Percentiles rank a stretch among this genome's conserved stretches.
Conservation (phyloP, 257 asterid genomes). For the Petunia axillaris region DNA sequence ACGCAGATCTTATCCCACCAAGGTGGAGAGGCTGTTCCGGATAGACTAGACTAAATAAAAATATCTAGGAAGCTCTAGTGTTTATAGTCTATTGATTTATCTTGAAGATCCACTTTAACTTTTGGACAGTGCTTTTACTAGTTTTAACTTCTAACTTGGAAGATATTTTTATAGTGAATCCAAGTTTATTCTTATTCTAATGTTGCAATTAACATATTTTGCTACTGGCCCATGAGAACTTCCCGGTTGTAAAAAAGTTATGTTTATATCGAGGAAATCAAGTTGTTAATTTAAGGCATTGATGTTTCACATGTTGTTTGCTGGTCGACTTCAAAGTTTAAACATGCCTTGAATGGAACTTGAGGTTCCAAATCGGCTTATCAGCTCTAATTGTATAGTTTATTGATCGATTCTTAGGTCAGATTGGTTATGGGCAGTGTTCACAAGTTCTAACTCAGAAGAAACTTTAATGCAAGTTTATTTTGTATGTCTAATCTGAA, state of each 20-base stretch:
- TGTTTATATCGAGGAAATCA: background rate
- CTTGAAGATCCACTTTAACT: background rate
- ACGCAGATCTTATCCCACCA: too few relatives aligned
- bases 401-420: slow-evolving; percentile 1
- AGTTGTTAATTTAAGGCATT: too few relatives aligned
- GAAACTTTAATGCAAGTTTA: background rate
- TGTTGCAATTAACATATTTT: background rate
- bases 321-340: background rate
- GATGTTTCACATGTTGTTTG: background rate
- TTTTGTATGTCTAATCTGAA: slow-evolving; percentile 17
- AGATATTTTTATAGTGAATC: background rate
- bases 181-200: slow-evolving; percentile 13
- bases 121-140: background rate
- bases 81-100: background rate
- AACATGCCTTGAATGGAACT: background rate
- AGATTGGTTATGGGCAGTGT: background rate
- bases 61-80: background rate
- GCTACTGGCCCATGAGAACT: background rate
- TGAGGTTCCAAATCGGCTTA: slow-evolving; percentile 6
- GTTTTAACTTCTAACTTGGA: background rate
- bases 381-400: background rate
- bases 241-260: too few relatives aligned
- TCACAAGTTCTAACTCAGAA: background rate
- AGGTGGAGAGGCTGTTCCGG: too few relatives aligned
- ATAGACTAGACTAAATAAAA: too few relatives aligned